These are phyloP conservation scores for Singerocomus rubriflavus DNA, from an alignment of 1,284 basidiomycete genomes.

Conservation along the genomic window DNA sequence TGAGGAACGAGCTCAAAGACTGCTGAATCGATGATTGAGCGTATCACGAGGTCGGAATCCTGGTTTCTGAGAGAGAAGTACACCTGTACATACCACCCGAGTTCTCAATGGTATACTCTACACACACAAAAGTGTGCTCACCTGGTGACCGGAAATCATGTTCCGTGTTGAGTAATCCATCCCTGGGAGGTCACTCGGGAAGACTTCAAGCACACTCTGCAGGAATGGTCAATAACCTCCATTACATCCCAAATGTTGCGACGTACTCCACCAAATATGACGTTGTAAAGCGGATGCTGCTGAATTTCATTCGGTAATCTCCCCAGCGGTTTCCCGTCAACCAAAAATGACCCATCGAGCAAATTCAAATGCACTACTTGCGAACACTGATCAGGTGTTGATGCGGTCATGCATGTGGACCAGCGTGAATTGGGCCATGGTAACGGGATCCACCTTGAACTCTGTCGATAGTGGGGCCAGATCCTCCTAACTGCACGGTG, in stretches of 20 bases:
- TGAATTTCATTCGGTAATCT: constrained; percentile 36
- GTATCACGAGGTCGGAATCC: background rate
- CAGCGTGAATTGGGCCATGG: background rate
- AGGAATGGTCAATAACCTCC: too few species aligned
- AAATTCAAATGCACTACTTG: constrained; percentile 4
- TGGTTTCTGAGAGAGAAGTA: constrained; percentile 22
- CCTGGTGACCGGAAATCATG: constrained; percentile 19
- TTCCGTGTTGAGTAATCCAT: constrained; percentile 36
- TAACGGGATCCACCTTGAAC: background rate
- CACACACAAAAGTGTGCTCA: background rate
- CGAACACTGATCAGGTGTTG: rapidly evolving
- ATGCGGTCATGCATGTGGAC: background rate
- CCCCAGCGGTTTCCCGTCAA: constrained; percentile 36
- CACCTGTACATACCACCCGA: constrained; percentile 19
- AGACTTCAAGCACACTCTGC: constrained; percentile 8
- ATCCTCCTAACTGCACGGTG: constrained; percentile 34
- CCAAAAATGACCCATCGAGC: background rate
- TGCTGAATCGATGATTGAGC: background rate
- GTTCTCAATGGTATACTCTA: background rate
- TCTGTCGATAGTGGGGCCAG: constrained; percentile 24
- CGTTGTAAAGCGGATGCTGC: constrained; percentile 27
- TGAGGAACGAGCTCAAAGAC: constrained; percentile 38
- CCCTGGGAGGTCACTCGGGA: constrained; percentile 33
- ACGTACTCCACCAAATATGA: constrained; percentile 30
- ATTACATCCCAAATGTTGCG: too few species aligned